Evolutionary conservation across 2,329 filamentous ascomycete species (phyloP), one percentile per base, ranked within the genome.

Genomic region (Lachnellula hyalina): DNA sequence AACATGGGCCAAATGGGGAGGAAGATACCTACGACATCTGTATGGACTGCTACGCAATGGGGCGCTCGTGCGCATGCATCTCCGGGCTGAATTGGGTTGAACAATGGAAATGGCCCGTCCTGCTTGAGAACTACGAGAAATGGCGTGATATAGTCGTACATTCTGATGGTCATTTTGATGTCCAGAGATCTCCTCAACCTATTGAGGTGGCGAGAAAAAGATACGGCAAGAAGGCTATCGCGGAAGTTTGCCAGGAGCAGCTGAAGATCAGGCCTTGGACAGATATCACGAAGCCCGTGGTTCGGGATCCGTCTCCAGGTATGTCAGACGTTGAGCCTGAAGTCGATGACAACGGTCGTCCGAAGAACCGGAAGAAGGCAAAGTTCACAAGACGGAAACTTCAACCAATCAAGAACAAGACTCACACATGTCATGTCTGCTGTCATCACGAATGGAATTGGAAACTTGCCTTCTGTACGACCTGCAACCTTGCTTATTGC

Each of bases 31-130:
- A 97, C 68, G 94, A 99, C 69, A 80, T 99, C 21, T 99, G 94
- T 67, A 92, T 99, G 89, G 94, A 99, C 63, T 99, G 94, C 68
- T 99, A 96, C 67, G 88, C 85, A n/a, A 96, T 97, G 88, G 94
- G 94, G 21, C 84, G 94, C 50, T 96, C 92, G 46, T 99, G 94
- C 68, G 83, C 82, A 3, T 99, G 94, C 67, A 81, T 96, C 49
- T 96, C 92, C 3, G 85, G 84, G 11, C 80, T 96, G 11, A 84
- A 82, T 57, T 99, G 93, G 92, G 90, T 90, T 49, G 92, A 99
- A 68, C 94, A 97, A 68, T 96, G 92, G 80, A 76, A 82, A 12
- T 97, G 92, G 92, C 79, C 83, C 42, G 84, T 91, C 14, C 76
- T 99, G 11, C 77, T 84, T 0, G 77, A 84, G 49, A 87, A 88